Evolutionary conservation across 768 basidiomycete species (phyloP).

Genomic region (Pleurotus tuber-regium): DNA sequence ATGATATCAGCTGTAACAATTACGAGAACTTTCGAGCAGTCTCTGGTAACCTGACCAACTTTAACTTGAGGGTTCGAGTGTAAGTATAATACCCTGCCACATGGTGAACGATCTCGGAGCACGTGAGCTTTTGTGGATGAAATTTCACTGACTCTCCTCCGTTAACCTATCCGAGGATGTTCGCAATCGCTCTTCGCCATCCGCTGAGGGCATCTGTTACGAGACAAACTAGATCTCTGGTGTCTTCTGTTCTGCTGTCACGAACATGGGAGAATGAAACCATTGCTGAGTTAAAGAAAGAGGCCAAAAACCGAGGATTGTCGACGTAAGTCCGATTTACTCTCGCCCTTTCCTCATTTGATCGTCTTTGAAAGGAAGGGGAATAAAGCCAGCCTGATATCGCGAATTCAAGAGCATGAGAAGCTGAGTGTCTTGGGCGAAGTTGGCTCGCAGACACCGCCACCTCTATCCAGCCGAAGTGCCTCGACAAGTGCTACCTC

Average conservation of each 20-base stretch:
- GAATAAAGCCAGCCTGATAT: slow-evolving; percentile 54
- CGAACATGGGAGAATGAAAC: slow-evolving; percentile 55
- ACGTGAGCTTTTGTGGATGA: no score
- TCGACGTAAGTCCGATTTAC: slow-evolving; percentile 40
- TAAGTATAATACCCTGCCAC: no score
- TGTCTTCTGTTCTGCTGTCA: slow-evolving; percentile 56
- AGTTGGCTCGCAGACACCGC: slow-evolving; percentile 18
- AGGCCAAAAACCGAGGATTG: slow-evolving; percentile 55
- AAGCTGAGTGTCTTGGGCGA: slow-evolving; percentile 21
- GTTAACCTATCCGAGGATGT: slow-evolving; percentile 17
- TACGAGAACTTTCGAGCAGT: background rate
- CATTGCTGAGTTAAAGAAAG: slow-evolving; percentile 46
- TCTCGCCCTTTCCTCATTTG: slow-evolving; percentile 8
- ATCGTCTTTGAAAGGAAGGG: slow-evolving; percentile 41
- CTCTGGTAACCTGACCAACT: no score
- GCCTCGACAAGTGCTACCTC: slow-evolving; percentile 21
- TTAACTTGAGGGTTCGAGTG: no score
- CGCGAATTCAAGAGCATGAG: slow-evolving; percentile 54
- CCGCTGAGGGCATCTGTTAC: slow-evolving; percentile 11
- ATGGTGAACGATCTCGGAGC: no score
- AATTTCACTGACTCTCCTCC: slow-evolving; percentile 23
- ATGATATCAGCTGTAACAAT: slow-evolving; percentile 9
- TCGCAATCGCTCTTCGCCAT: slow-evolving; percentile 21
- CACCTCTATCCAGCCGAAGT: slow-evolving; percentile 23
- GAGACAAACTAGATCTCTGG: slow-evolving; percentile 31